Evolutionary conservation across 2,329 filamentous ascomycete species (phyloP).

Genomic region (Epichloe sibirici): DNA sequence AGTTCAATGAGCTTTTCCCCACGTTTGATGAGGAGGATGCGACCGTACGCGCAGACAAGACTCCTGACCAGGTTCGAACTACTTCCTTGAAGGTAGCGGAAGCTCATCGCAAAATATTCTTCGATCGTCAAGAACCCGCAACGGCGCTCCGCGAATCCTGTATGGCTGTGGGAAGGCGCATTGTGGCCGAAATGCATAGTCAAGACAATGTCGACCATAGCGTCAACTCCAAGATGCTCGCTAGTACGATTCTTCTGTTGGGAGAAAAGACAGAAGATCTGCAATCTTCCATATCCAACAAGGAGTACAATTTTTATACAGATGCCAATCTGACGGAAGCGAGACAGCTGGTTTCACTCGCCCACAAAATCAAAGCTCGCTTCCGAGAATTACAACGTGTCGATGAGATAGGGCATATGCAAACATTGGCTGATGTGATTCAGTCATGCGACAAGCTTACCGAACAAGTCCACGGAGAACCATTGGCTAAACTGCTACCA

Average conservation of each 20-base stretch:
- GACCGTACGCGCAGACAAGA: conserved; percentile 18
- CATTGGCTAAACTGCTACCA: conserved; percentile 74
- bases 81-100: conserved; percentile 50
- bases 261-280: conserved; percentile 43
- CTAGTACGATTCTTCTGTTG: conserved; percentile 53
- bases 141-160: conserved; percentile 33
- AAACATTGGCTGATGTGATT: conserved; percentile 66
- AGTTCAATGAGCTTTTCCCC: conserved; percentile 74
- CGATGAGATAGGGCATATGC: conserved; percentile 60
- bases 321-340: conserved; percentile 67
- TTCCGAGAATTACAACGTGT: conserved; percentile 59
- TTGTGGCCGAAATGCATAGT: conserved; percentile 17
- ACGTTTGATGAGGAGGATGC: conserved; percentile 45
- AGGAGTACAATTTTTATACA: conserved; percentile 76
- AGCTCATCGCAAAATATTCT: conserved; percentile 44
- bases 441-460: conserved; percentile 62
- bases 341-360: conserved; percentile 57
- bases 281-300: conserved; percentile 24
- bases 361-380: conserved; percentile 55
- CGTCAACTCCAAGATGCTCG: conserved; percentile 45
- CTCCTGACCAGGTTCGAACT: conserved; percentile 32
- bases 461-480: conserved; percentile 65
- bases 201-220: conserved; percentile 19
- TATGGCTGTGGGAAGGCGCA: conserved; percentile 29
- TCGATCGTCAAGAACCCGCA: conserved; percentile 26